Evolutionary conservation across 192 early-diverging fungal species (phyloP).

Genomic region (Gamsiella multidivaricata): DNA sequence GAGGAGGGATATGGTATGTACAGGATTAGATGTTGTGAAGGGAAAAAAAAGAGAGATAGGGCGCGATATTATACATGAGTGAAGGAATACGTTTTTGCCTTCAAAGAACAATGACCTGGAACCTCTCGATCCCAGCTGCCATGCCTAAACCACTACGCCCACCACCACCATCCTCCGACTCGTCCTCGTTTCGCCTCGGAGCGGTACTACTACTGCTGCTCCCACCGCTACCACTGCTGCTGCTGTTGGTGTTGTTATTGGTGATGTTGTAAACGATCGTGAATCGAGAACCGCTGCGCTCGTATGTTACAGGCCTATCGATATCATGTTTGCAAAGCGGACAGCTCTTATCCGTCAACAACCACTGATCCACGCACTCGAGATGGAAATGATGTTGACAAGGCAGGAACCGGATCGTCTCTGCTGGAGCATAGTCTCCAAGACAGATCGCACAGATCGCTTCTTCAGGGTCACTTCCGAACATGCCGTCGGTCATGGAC

Average conservation of each 20-base stretch:
- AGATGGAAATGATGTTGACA: slow-evolving; percentile 56
- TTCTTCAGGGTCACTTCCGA: slow-evolving; percentile 44
- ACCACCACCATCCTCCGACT: not conserved
- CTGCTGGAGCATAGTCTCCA: slow-evolving; percentile 41
- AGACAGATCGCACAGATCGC: slow-evolving; percentile 53
- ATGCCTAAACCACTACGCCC: too few relatives aligned
- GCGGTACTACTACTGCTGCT: not conserved
- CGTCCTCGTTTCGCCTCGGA: not conserved
- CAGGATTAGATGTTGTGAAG: not conserved
- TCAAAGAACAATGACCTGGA: slow-evolving; percentile 24
- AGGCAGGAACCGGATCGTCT: slow-evolving; percentile 48
- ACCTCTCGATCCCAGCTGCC: slow-evolving; percentile 7
- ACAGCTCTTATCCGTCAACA: slow-evolving; percentile 53
- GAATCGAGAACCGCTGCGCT: too few relatives aligned
- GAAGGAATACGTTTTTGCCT: too few relatives aligned
- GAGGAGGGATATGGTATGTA: too few relatives aligned
- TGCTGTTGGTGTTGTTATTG: too few relatives aligned
- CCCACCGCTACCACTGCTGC: too few relatives aligned
- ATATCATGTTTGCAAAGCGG: slow-evolving; percentile 58
- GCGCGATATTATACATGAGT: not conserved
- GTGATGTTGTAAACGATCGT: too few relatives aligned
- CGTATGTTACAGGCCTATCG: slow-evolving; percentile 31
- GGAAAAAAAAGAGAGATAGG: not conserved
- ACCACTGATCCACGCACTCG: slow-evolving; percentile 55
- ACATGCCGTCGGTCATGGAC: slow-evolving; percentile 44